Base-by-base conservation (phyloP, 305 asterid genomes). In the Fraxinus ornus region DNA sequence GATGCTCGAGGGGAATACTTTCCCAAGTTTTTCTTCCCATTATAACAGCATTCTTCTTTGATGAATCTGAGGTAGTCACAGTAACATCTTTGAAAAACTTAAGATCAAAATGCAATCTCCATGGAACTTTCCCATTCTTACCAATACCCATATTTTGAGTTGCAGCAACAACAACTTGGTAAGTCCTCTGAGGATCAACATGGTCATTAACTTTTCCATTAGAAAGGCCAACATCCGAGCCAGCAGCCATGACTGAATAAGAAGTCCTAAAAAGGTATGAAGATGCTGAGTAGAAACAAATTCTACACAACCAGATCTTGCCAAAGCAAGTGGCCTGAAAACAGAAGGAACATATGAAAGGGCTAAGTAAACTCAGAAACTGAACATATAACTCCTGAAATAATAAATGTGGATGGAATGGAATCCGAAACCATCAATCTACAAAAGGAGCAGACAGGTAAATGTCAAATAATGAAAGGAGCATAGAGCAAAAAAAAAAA, bases 1-100 rank as follows among this genome's bases (percentile, higher is more conserved):
- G 97, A 79, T 88, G 85, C 49, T 89, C 89, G 13, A 85, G 60
- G n/a, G 98, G 99, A 83, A 96, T 96, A 86, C 98, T 93, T 88
- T 96, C 99, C 99, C 99, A 96, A 24, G 98, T 93, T 90, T 92
- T 96, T 83, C 98, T 91, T 36, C 99, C 98, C 99, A 96, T 96
- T 84, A 94, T 85, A 49, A 96, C 97, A 55, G 98, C 99, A 90
- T 96, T 96, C 87, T 84, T 96, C 88, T 92, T 94, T 41, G 83
- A 77, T 41, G 94, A 87, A 77, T 93, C 97, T 1, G 85, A 86
- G 36, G 98, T 94, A 22, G 86, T 87, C 80, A 79, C 17, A 19
- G 99, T 96, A 81, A 96, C 75, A 66, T 92, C 93, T 90, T 91
- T 94, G 92, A 96, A 96, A 85, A 92, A 91, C 84, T 90, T 96